A percentile compares a stretch with the other conserved stretches of the same genome.
These are phyloP conservation scores for Neofusicoccum ribis DNA, from an alignment of 2,329 filamentous ascomycete genomes.

Conservation along the genomic window DNA sequence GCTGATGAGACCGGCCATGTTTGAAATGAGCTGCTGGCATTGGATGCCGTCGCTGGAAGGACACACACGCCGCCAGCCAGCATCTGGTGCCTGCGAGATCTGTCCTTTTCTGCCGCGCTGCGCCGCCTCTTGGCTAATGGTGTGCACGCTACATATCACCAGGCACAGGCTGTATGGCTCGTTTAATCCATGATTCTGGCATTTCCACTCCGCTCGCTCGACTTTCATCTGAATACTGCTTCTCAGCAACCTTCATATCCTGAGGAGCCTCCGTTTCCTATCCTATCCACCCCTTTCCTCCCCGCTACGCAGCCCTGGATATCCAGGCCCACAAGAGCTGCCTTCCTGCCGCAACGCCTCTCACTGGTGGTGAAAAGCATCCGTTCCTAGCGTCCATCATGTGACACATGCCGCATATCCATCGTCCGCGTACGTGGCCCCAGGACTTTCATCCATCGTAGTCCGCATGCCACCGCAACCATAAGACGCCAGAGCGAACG, in stretches of 20 bases:
- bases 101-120: not conserved
- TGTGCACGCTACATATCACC: not conserved
- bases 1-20: slow-evolving; percentile 1
- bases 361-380: not conserved
- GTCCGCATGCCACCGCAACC: slow-evolving; percentile 11
- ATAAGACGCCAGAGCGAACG: slow-evolving; percentile 27
- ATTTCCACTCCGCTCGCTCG: not conserved
- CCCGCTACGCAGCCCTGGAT: not conserved
- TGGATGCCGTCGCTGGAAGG: not conserved
- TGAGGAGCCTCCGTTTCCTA: not conserved
- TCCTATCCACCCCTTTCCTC: slow-evolving; percentile 1
- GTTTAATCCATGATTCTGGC: not conserved
- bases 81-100: not conserved
- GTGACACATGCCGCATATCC: slow-evolving; percentile 6
- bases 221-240: slow-evolving; percentile 5
- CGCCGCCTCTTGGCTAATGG: too few species aligned
- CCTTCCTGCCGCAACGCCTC: slow-evolving; percentile 6
- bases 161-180: not conserved
- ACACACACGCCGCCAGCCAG: not conserved
- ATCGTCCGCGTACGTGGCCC: slow-evolving; percentile 1
- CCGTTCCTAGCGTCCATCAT: not conserved
- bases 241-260: not conserved
- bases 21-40: not conserved
- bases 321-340: not conserved
- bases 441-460: not conserved